Conservation (phyloP, 306 rosid species). For the Quercus suber region DNA sequence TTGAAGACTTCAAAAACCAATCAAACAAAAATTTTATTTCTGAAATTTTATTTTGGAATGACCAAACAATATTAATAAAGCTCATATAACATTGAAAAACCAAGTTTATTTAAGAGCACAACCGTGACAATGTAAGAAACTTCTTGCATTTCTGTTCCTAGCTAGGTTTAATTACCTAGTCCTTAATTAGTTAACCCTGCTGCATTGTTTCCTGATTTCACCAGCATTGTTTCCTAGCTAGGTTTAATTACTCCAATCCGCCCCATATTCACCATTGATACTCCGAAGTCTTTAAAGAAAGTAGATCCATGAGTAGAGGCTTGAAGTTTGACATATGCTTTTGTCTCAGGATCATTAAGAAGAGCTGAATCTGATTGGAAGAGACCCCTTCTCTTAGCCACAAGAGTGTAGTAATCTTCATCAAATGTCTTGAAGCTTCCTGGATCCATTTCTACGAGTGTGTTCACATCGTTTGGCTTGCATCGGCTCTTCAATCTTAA, state of each 20-base stretch:
- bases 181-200: conserved; percentile 10
- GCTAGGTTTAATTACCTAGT: not conserved
- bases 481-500: conserved; percentile 26
- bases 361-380: conserved; percentile 42
- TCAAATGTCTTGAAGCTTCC: conserved; percentile 38
- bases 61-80: no score
- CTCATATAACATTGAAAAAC: no score
- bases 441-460: conserved; percentile 37
- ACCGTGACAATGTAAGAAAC: not conserved
- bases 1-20: not conserved
- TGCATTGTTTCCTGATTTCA: conserved; percentile 35
- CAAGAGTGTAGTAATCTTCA: conserved; percentile 19
- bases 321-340: conserved; percentile 21
- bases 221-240: no score
- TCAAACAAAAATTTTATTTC: not conserved
- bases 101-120: not conserved
- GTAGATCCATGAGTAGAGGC: conserved; percentile 1
- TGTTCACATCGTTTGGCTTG: conserved; percentile 8
- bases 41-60: not conserved
- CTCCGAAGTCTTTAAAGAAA: conserved; percentile 41
- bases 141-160: not conserved
- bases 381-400: conserved; percentile 39
- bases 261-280: conserved; percentile 44
- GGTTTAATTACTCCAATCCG: conserved; percentile 36
- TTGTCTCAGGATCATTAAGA: conserved; percentile 31